These are phyloP conservation scores for Hondaea fermentalgiana DNA, from an alignment of 108 stramenopile genomes.

Conservation along the genomic window DNA sequence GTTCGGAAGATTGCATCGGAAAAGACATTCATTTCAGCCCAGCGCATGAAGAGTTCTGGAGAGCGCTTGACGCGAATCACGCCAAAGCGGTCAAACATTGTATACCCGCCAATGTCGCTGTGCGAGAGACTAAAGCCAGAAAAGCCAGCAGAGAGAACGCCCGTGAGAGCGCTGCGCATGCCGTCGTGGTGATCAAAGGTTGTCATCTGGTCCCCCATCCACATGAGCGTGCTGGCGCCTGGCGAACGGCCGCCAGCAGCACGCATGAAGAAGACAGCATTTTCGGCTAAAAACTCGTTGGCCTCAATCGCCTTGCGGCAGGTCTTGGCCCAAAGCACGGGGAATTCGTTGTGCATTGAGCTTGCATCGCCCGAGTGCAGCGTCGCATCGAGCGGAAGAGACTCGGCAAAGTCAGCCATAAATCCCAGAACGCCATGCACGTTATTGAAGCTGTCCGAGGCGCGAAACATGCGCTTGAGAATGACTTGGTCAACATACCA, in stretches of 20 bases:
- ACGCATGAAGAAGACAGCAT: slow-evolving; percentile 10
- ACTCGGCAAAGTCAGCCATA: slow-evolving; percentile 23
- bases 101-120: slow-evolving; percentile 26
- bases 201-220: slow-evolving; percentile 23
- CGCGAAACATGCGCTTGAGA: neutral
- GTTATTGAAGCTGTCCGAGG: neutral
- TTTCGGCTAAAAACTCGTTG: neutral
- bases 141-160: neutral
- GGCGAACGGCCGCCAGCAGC: neutral
- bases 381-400: neutral
- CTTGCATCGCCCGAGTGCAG: neutral
- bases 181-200: slow-evolving; percentile 17
- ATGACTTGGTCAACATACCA: slow-evolving; percentile 21
- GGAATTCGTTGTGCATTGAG: neutral
- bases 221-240: neutral
- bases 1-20: slow-evolving; percentile 3
- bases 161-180: neutral
- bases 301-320: neutral
- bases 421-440: neutral
- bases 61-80: neutral
- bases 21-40: slow-evolving; percentile 16
- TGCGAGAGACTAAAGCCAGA: neutral
- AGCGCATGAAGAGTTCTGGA: neutral
- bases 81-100: slow-evolving; percentile 9
- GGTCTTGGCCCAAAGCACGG: slow-evolving; percentile 15